A percentile compares a stretch with the other conserved stretches of the same genome.
Evolutionary conservation across 768 basidiomycete species (phyloP).

Genomic region (Pleurotus citrinopileatus): DNA sequence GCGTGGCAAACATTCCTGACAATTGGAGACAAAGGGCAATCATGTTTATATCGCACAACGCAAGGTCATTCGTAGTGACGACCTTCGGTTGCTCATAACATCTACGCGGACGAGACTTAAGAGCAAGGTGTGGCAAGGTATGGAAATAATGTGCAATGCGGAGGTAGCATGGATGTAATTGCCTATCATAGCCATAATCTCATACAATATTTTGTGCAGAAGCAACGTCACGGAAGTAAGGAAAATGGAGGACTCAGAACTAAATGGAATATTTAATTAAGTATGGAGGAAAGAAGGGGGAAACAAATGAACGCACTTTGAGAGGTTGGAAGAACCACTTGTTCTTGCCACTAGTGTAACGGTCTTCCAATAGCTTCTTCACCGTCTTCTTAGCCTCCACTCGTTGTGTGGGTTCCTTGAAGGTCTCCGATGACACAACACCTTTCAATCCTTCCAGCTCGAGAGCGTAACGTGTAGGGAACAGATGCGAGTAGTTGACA

Average conservation of each 20-base stretch:
- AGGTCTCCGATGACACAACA: conserved; percentile 78
- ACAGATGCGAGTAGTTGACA: conserved; percentile 98
- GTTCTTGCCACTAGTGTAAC: conserved; percentile 93
- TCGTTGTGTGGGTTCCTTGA: conserved; percentile 96
- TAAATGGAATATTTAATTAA: conserved; percentile 14
- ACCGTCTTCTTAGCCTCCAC: conserved; percentile 94
- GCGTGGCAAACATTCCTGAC: no score
- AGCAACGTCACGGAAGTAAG: no score
- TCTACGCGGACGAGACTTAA: no score
- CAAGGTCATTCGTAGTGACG: no score
- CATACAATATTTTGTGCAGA: no score
- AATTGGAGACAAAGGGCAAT: no score
- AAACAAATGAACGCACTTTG: conserved; percentile 48
- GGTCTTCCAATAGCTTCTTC: conserved; percentile 95
- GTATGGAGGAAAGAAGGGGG: not conserved
- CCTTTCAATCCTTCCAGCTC: conserved; percentile 96
- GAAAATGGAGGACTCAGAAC: conserved; percentile 31
- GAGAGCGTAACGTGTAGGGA: conserved; percentile 98
- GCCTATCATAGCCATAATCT: conserved; percentile 14
- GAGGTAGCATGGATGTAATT: conserved; percentile 1
- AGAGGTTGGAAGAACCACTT: conserved; percentile 95
- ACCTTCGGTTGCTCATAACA: no score
- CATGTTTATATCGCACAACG: no score
- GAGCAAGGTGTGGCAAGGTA: no score
- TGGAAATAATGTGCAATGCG: no score